Percentiles rank a stretch among this genome's conserved stretches.
Evolutionary conservation across 306 rosid species (phyloP).

Genomic region (Gillenia trifoliata): DNA sequence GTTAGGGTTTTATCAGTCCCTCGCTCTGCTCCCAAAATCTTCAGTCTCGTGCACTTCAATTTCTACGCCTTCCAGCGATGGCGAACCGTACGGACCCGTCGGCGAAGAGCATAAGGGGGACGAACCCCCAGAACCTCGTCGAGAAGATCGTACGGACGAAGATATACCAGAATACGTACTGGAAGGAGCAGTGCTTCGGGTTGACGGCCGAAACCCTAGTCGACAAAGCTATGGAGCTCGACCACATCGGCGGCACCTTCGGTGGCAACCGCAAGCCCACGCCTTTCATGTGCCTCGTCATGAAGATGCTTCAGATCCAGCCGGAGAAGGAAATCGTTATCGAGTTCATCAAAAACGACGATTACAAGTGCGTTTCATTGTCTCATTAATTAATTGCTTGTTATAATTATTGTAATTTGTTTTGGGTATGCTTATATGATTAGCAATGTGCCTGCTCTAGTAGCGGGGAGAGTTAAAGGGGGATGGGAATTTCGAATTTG

Average conservation of each 20-base stretch:
- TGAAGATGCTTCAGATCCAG: constrained; percentile 98
- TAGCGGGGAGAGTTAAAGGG: background rate
- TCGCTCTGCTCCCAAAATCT: background rate
- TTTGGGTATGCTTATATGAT: background rate
- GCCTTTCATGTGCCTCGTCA: constrained; percentile 91
- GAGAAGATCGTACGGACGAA: constrained; percentile 95
- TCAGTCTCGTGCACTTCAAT: background rate
- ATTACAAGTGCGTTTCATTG: constrained; percentile 54
- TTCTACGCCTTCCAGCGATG: constrained; percentile 28
- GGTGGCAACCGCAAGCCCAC: constrained; percentile 95
- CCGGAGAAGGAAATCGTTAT: constrained; percentile 97
- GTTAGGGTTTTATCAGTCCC: constrained; percentile 5
- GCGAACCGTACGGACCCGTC: constrained; percentile 97
- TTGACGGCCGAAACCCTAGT: constrained; percentile 93
- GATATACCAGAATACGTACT: constrained; percentile 84
- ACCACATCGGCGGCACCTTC: constrained; percentile 85
- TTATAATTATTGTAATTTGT: background rate
- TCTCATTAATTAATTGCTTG: background rate
- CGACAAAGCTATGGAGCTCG: constrained; percentile 98
- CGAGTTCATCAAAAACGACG: constrained; percentile 91
- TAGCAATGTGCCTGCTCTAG: background rate
- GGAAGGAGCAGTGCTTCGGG: constrained; percentile 99
- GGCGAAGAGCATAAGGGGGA: constrained; percentile 89
- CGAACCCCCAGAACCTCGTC: constrained; percentile 91
- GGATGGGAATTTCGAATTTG: background rate